These are phyloP conservation scores for Cordyceps cateniannulata DNA, from an alignment of 2,329 filamentous ascomycete species.

Conservation along the genomic window DNA sequence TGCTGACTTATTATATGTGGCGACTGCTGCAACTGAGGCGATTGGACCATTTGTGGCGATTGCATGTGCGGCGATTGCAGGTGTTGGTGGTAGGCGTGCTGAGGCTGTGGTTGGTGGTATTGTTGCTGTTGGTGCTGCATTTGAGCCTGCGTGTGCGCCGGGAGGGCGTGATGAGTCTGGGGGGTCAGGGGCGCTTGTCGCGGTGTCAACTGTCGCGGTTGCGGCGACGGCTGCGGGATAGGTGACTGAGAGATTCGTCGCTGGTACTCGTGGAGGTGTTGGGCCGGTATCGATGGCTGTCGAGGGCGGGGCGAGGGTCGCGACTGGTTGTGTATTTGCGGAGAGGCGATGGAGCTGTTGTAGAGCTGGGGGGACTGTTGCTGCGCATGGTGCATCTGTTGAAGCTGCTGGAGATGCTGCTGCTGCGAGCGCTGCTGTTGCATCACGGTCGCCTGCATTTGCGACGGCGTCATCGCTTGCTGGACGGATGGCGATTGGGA, in stretches of 20 bases:
- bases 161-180: slow-evolving; percentile 6
- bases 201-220: slow-evolving; percentile 7
- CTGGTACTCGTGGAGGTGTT: slow-evolving; percentile 15
- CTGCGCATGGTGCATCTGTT: slow-evolving; percentile 24
- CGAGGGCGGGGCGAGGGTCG: slow-evolving; percentile 14
- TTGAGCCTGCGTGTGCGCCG: slow-evolving; percentile 10
- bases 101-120: slow-evolving; percentile 15
- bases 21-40: slow-evolving; percentile 13
- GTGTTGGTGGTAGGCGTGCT: slow-evolving; percentile 14
- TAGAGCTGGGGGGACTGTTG: slow-evolving; percentile 17
- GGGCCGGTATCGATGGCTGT: slow-evolving; percentile 10
- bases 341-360: slow-evolving; percentile 3
- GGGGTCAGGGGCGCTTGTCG: slow-evolving; percentile 4
- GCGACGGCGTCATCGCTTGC: slow-evolving; percentile 21
- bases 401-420: slow-evolving; percentile 23
- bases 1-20: slow-evolving; percentile 14
- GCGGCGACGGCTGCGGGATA: slow-evolving; percentile 12
- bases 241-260: slow-evolving; percentile 9
- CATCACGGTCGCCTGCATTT: slow-evolving; percentile 12
- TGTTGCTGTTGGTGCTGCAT: slow-evolving; percentile 17
- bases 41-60: slow-evolving; percentile 11
- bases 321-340: slow-evolving; percentile 17
- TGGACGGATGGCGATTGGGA: slow-evolving; percentile 7
- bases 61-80: slow-evolving; percentile 11
- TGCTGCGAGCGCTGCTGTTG: slow-evolving; percentile 20